phyloP scores from a whole-genome alignment of 176 grass and related monocot species.

The Oryza officinalis region DNA sequence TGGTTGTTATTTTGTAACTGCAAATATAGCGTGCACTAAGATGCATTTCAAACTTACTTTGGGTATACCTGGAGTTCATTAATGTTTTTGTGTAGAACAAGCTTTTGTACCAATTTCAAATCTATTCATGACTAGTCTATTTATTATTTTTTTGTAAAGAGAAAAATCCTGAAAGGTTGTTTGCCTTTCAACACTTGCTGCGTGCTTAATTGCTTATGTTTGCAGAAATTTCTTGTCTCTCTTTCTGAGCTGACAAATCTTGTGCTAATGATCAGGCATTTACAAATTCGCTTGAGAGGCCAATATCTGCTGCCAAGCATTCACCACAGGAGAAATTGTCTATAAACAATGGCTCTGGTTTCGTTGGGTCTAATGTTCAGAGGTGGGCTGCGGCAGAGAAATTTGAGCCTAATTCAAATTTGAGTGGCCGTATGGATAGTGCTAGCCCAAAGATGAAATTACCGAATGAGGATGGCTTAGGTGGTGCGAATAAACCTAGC shows the following conservation, averaged over 20 bases:
- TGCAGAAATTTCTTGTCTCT: neutral
- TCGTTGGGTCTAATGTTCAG: constrained; percentile 43
- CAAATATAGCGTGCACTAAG: neutral
- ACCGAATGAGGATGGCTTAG: constrained; percentile 8
- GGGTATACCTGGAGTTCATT: neutral
- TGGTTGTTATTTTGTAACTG: neutral
- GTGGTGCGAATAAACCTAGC: constrained; percentile 29
- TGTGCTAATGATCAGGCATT: constrained; percentile 26
- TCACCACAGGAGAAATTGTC: constrained; percentile 23
- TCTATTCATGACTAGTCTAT: neutral
- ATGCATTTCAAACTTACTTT: neutral
- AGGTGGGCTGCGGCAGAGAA: constrained; percentile 59
- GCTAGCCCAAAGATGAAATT: constrained; percentile 27
- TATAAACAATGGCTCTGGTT: constrained; percentile 38
- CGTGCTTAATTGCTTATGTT: neutral
- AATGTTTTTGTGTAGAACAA: neutral
- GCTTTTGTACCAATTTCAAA: neutral
- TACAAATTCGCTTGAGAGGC: constrained; percentile 29
- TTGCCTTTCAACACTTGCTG: neutral
- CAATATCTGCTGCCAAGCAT: constrained; percentile 36
- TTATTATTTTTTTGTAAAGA: neutral
- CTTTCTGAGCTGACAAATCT: constrained; percentile 20
- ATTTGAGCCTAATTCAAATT: constrained; percentile 46
- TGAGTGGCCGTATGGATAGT: constrained; percentile 1
- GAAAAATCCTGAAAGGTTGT: neutral